Evolutionary conservation across 345 rosid genomes (phyloP).

Genomic region (Syzygium aromaticum): DNA sequence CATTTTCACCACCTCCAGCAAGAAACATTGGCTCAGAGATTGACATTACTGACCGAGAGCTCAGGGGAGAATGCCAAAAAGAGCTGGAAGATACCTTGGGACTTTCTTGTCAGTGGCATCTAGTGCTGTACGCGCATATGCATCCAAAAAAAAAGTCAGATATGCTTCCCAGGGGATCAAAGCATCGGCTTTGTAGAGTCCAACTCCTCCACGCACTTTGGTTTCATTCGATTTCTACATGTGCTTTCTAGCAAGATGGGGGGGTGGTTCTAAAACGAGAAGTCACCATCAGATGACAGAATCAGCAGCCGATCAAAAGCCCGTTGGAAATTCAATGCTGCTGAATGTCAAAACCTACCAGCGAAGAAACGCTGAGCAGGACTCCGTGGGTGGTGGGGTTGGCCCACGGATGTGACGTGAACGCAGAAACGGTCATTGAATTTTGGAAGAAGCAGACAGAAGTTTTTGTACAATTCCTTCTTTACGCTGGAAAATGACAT

Average conservation of each 20-base stretch:
- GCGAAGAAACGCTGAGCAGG: neutral
- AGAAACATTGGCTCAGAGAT: neutral
- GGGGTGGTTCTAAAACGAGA: neutral
- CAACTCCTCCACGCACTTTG: neutral
- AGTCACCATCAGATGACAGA: neutral
- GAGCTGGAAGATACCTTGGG: neutral
- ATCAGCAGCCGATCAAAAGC: neutral
- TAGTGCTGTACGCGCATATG: neutral
- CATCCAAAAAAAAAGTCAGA: neutral
- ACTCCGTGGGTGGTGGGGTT: neutral
- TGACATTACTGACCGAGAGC: neutral
- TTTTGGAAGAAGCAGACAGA: neutral
- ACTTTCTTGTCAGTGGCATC: neutral
- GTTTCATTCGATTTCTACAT: neutral
- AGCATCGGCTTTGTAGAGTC: neutral
- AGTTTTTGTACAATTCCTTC: neutral
- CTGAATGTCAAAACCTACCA: neutral
- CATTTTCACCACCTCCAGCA: neutral
- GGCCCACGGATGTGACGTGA: neutral
- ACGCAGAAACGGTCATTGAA: neutral
- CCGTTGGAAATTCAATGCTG: neutral
- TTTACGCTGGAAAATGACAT: neutral
- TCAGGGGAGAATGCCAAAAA: neutral
- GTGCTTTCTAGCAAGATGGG: neutral
- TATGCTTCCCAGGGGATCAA: neutral